Evolutionary conservation across 495 filamentous ascomycete genomes (phyloP).

Genomic region (Gamarada debralockiae): DNA sequence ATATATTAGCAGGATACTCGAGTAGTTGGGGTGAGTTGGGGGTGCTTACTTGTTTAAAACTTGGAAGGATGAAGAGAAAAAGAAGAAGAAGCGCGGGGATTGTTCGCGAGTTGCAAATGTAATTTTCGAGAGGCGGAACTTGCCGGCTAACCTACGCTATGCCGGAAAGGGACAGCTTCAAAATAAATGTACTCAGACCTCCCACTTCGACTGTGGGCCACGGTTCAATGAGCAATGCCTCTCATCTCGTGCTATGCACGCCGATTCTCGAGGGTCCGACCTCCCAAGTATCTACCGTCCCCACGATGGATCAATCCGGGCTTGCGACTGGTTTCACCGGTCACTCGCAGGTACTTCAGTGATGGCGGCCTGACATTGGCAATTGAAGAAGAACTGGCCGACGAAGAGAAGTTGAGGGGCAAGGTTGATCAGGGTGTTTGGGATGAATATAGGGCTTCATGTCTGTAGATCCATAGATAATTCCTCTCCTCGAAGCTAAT

Average conservation of each 20-base stretch:
- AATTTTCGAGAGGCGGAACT: neutral
- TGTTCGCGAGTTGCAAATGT: conserved; percentile 1
- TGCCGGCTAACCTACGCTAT: conserved; percentile 11
- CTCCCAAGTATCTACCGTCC: neutral
- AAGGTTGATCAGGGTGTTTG: conserved; percentile 1
- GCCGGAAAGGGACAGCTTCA: conserved; percentile 18
- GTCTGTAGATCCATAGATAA: conserved; percentile 28
- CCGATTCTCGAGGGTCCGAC: neutral
- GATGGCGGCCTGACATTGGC: neutral
- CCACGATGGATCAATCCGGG: neutral
- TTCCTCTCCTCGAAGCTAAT: neutral
- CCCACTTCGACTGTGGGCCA: no score
- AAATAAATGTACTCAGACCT: neutral
- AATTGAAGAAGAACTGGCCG: neutral
- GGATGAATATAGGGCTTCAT: conserved; percentile 44
- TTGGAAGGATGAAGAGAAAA: conserved; percentile 90
- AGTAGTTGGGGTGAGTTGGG: conserved; percentile 2
- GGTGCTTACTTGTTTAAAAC: conserved; percentile 87
- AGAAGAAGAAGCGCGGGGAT: conserved; percentile 31
- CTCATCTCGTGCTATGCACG: conserved; percentile 2
- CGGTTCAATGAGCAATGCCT: conserved; percentile 15
- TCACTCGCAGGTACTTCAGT: conserved; percentile 6
- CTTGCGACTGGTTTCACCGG: neutral
- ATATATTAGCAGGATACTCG: conserved; percentile 38
- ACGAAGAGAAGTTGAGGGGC: neutral